Base-by-base conservation (phyloP, 495 filamentous ascomycete species). In the Penicillium antarcticum region DNA sequence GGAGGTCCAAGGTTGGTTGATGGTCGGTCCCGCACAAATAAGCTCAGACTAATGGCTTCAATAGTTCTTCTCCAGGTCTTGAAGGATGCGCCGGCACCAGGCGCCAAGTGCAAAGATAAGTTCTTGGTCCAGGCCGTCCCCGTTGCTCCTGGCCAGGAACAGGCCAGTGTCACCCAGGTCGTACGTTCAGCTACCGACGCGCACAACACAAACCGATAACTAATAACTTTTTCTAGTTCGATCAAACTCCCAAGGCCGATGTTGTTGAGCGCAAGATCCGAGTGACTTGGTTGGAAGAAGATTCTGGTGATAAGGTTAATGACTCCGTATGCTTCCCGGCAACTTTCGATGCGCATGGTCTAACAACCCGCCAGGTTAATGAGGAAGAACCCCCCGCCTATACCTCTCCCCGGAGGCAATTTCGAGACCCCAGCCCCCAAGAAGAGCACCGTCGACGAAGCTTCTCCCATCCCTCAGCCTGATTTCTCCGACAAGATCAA, bases 241-340 rank as follows among this genome's bases (percentile, higher is more conserved):
- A 91, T 58, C 82, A 86, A 63, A 75, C 82, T n/a, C 75, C 86
- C 44, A 97, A 91, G 71, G 75, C 79, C 2, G 72, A 81, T 0
- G 84, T 97, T 48, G 81, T 88, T 60, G 95, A 98, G 76, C 89
- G 87, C 75, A 98, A 97, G 75, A 97, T 98, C 55, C 86, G 92
- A n/a, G 94, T 98, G 48, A 74, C 73, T 33, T 97, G 88, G 72
- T 74, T 97, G 26, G 72, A 86, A 26, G 76, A 83, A 6, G 82
- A 85, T 35, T 49, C 55, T 14, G 45, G 58, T n/a, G 74, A 71
- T 5, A 71, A 76, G 29, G 38, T 65, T 29, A 80, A 83, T 52
- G 78, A 79, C 31, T 59, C 60, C 38, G 80, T 76, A 64, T 70
- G 69, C 61, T 32, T 9, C 29, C 9, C 12, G 21, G n/a, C 32